A percentile compares a stretch with the other conserved stretches of the same genome.
Conservation (phyloP, 495 filamentous ascomycete species). For the Penicillium macrosclerotiorum region DNA sequence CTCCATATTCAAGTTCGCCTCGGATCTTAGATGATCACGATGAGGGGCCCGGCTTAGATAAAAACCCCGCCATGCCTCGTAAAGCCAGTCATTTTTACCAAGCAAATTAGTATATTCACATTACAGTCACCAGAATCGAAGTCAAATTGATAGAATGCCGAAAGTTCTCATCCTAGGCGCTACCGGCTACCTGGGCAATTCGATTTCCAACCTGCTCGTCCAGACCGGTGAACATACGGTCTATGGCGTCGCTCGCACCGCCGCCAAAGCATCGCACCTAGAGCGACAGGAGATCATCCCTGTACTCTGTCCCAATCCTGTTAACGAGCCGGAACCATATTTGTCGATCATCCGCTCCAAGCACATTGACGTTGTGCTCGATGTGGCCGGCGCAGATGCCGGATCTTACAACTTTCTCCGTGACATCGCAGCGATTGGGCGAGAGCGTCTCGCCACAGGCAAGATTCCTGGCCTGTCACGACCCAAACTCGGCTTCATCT, state of each 20-base stretch:
- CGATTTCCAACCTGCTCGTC: constrained; percentile 27
- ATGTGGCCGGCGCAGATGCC: constrained; percentile 2
- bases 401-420: constrained; percentile 1
- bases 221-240: constrained; percentile 33
- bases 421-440: background rate
- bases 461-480: background rate
- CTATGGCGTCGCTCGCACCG: constrained; percentile 49
- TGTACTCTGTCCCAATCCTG: background rate
- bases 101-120: too few species aligned
- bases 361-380: constrained; percentile 6
- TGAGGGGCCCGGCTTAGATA: too few species aligned
- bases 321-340: background rate
- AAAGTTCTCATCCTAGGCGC: constrained; percentile 30
- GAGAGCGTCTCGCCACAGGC: background rate
- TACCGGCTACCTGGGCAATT: constrained; percentile 57
- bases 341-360: constrained; percentile 1
- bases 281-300: constrained; percentile 7
- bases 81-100: too few species aligned
- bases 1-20: too few species aligned
- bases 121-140: background rate
- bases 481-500: constrained; percentile 6
- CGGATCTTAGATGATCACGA: too few species aligned
- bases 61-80: too few species aligned
- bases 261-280: constrained; percentile 3
- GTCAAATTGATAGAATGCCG: constrained; percentile 87